Evolutionary conservation across 306 rosid genomes (phyloP), one percentile per base, ranked within the genome.

Genomic region (Dicorynia guianensis): DNA sequence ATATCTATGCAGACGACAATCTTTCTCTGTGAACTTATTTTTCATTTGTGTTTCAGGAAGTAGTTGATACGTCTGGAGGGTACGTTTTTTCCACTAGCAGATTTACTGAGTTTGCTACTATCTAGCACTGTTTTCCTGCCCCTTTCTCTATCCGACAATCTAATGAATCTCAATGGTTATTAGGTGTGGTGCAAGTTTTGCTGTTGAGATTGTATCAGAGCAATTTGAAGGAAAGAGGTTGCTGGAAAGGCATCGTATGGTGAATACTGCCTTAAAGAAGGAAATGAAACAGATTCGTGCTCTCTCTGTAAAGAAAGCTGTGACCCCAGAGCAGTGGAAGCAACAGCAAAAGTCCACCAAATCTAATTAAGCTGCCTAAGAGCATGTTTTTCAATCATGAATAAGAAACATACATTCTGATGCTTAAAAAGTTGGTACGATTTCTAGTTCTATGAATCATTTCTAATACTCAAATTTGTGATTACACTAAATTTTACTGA

Each of bases 201-300:
- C 73, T 0, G 35, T 95, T 3, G 96, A 91, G 81, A 83, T 95
- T 14, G 97, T 92, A 44, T 92, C 97, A 1, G 93, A 85, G 82
- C 76, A 87, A 64, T 95, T 95, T 76, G 97, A 87, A 78, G 97
- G 97, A 34, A 92, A 92, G 82, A 92, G 96, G 76, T 74, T 95
- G 77, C 83, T 95, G 25, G 97, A 92, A 84, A 87, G 98, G 88
- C 97, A 94, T 82, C 80, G 98, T 53, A 79, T 90, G 87, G 96
- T 92, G 81, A 95, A 95, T 84, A 67, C 87, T 43, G 86, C 96
- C 40, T 74, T 92, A 71, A 91, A 79, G 79, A 93, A 86, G 85
- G 98, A 92, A 81, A 89, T 95, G 98, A 95, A 95, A 74, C 54
- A 90, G 81, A 92, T 95, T 75, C 98, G 90, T 76, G 97, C 98